A percentile compares a stretch with the other conserved stretches of the same genome.
Evolutionary conservation across 805 yeast genomes (phyloP).

Genomic region (Candida schatavii): DNA sequence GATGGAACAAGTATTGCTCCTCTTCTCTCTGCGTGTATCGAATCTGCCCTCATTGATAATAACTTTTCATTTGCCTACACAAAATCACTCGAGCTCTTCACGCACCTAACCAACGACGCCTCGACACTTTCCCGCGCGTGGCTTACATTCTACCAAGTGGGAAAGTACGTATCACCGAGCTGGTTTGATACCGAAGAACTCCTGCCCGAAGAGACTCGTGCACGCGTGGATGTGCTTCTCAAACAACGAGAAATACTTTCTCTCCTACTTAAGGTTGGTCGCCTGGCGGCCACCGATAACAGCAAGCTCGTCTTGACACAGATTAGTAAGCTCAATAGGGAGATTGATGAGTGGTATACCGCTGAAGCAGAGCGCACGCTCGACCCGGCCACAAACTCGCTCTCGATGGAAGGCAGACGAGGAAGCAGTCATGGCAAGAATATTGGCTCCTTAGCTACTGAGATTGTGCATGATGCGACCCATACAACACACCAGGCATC

Average conservation of each 20-base stretch:
- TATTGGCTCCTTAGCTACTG: slow-evolving; percentile 22
- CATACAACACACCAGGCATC: slow-evolving; percentile 33
- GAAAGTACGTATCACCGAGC: slow-evolving; percentile 43
- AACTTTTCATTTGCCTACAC: slow-evolving; percentile 60
- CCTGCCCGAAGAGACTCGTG: slow-evolving; percentile 12
- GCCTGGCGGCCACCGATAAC: slow-evolving; percentile 43
- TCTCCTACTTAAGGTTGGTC: slow-evolving; percentile 40
- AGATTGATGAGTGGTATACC: slow-evolving; percentile 20
- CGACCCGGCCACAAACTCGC: neutral
- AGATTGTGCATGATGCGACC: slow-evolving; percentile 28
- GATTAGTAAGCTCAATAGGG: slow-evolving; percentile 53
- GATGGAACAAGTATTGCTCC: slow-evolving; percentile 6
- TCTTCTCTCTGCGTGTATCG: slow-evolving; percentile 54
- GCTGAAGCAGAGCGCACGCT: neutral
- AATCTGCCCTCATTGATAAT: slow-evolving; percentile 59
- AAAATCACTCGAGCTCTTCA: slow-evolving; percentile 37
- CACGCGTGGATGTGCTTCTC: slow-evolving; percentile 24
- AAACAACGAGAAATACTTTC: slow-evolving; percentile 57
- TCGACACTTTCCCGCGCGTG: slow-evolving; percentile 42
- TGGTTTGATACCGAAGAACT: slow-evolving; percentile 29
- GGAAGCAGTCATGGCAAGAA: slow-evolving; percentile 8
- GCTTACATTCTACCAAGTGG: slow-evolving; percentile 74
- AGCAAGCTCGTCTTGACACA: slow-evolving; percentile 55
- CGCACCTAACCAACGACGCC: slow-evolving; percentile 13
- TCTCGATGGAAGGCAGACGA: slow-evolving; percentile 2